A percentile compares a stretch with the other conserved stretches of the same genome.
Conservation (phyloP, 768 basidiomycete genomes). For the Harrya chromipes region DNA sequence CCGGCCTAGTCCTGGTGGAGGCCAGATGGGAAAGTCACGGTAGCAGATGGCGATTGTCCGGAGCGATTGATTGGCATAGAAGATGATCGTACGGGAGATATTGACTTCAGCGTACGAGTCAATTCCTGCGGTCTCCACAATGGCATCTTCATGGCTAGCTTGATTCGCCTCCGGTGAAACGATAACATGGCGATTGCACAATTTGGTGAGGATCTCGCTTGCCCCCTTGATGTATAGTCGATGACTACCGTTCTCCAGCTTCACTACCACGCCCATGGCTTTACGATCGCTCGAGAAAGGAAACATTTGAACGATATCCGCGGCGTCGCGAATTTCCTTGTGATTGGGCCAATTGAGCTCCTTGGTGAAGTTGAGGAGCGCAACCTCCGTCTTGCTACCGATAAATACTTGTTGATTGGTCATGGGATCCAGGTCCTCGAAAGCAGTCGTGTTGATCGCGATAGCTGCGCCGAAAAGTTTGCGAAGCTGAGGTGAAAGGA, state of each 20-base stretch:
- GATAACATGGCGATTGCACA: conserved; percentile 70
- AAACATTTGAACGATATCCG: conserved; percentile 75
- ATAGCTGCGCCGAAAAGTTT: conserved; percentile 81
- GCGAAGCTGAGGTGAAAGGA: conserved; percentile 58
- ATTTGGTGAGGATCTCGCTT: conserved; percentile 85
- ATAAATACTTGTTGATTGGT: conserved; percentile 64
- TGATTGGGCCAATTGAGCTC: conserved; percentile 77
- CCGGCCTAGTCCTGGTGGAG: conserved; percentile 49
- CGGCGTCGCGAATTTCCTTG: conserved; percentile 57
- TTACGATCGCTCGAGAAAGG: conserved; percentile 95
- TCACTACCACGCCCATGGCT: conserved; percentile 89
- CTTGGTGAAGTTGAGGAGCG: conserved; percentile 81
- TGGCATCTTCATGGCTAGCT: conserved; percentile 16
- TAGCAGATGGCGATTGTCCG: conserved; percentile 95
- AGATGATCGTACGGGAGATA: conserved; percentile 90
- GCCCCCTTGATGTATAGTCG: conserved; percentile 91
- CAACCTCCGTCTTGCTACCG: conserved; percentile 95
- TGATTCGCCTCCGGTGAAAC: conserved; percentile 38
- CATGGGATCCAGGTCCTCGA: conserved; percentile 72
- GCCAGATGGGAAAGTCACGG: conserved; percentile 83
- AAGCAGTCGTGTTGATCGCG: conserved; percentile 91
- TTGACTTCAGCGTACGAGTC: conserved; percentile 71
- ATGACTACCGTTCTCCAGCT: conserved; percentile 45
- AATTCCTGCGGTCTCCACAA: conserved; percentile 59
- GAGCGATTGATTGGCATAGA: conserved; percentile 95